Conservation (phyloP, 441 rosid species). For the Lepidium campestre region DNA sequence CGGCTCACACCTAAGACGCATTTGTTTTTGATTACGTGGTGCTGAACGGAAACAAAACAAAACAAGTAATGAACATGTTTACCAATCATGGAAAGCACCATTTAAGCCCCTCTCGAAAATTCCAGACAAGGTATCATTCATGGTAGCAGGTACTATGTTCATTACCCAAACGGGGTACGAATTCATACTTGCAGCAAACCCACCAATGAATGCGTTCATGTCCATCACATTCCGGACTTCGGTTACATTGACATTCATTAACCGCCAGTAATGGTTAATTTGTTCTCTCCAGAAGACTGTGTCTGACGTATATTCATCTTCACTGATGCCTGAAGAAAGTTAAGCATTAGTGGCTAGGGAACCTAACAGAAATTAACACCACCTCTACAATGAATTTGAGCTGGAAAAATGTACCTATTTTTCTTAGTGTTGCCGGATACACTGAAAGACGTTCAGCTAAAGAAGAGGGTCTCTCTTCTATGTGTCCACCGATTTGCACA, state of each 20-base stretch:
- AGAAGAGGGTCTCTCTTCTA: constrained; percentile 47
- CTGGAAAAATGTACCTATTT: constrained; percentile 41
- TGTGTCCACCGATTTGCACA: constrained; percentile 31
- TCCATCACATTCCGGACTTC: constrained; percentile 87
- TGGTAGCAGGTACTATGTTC: constrained; percentile 70
- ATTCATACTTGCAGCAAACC: constrained; percentile 71
- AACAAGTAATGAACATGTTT: constrained; percentile 23
- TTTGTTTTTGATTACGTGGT: background rate
- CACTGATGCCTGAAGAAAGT: constrained; percentile 46
- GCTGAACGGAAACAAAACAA: background rate
- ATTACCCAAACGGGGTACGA: constrained; percentile 83
- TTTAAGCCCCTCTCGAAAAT: constrained; percentile 72
- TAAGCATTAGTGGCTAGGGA: background rate
- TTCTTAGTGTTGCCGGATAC: constrained; percentile 53
- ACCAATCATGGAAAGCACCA: constrained; percentile 94
- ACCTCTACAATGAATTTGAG: background rate
- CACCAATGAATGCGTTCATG: constrained; percentile 84
- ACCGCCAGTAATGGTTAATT: constrained; percentile 56
- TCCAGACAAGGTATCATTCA: constrained; percentile 67
- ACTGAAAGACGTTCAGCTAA: constrained; percentile 57
- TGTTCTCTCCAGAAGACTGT: constrained; percentile 70
- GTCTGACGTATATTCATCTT: constrained; percentile 48
- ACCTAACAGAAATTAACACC: background rate
- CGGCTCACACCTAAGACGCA: constrained; percentile 69
- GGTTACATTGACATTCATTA: constrained; percentile 49